Evolutionary conservation across 257 asterid genomes (phyloP), one percentile per base, ranked within the genome.

Genomic region (Fraxinus quadrangulata): DNA sequence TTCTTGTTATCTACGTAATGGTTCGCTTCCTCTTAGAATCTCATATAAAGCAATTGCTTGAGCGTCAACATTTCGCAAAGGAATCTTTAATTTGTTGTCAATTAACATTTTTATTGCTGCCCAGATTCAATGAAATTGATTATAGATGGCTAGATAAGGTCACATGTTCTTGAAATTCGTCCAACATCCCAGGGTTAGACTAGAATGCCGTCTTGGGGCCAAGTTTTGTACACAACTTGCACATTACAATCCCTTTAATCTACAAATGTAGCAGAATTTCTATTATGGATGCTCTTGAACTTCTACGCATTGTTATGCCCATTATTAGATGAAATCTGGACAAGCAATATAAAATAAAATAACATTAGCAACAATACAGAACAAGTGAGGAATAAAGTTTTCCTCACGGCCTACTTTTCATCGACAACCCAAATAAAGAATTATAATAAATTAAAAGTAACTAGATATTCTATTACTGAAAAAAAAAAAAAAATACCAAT

Each of bases 231-330:
- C 23, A 21, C 19, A 10, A 17, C 31, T 37, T 70, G 8, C 74
- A 70, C 74, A 39, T 70, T 40, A 39, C n/a, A 70, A 70, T 70
- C 23, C n/a, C 74, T 34, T 21, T 39, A 9, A 70, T 70, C 19
- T 19, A 19, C 17, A 70, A 13, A 7, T 9, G 42, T 10, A 70
- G 8, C 21, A 37, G 59, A 70, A 70, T 70, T 5, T 36, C 56
- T n/a, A 36, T 16, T 9, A 70, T 70, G 28, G 17, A 34, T 17
- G 26, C 26, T 54, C 66, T 7, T n/a, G 66, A 56, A 56, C 3
- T 56, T 56, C 24, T 56, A 19, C 30, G 2, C 7, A 0, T 51
- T 14, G 6, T 49, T 4, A 17, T 51, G 61, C 61, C 9, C 8
- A 19, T 19, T 51, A 51, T 17, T 49, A 49, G 61, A 6, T 42